Evolutionary conservation across 192 early-diverging fungal species (phyloP).

Genomic region (Entomortierella lignicola): DNA sequence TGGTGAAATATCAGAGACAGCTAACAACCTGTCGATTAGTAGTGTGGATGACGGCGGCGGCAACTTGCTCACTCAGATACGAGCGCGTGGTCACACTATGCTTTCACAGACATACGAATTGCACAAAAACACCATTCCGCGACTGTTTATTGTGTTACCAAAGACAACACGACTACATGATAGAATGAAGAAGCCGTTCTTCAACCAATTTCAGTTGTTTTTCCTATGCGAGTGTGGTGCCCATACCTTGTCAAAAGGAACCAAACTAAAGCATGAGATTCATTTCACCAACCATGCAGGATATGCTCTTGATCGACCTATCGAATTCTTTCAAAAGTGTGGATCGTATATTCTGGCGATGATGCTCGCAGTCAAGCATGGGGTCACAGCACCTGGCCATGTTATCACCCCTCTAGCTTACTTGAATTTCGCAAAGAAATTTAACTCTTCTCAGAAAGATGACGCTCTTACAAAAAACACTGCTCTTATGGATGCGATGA

Average conservation of each 20-base stretch:
- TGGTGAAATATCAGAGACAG: neutral
- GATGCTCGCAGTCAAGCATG: conserved; percentile 1
- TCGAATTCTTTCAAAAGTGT: conserved; percentile 11
- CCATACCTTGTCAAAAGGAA: neutral
- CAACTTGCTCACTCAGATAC: neutral
- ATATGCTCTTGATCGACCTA: conserved; percentile 8
- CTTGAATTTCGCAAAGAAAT: neutral
- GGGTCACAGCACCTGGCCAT: neutral
- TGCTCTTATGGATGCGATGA: neutral
- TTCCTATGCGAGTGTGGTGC: conserved; percentile 19
- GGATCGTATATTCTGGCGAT: conserved; percentile 3
- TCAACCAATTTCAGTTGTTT: conserved; percentile 5
- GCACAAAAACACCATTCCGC: conserved; percentile 8
- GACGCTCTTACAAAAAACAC: neutral
- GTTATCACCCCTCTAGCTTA: neutral
- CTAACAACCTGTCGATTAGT: neutral
- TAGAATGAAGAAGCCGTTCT: neutral
- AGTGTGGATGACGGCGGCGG: no score
- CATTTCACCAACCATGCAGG: conserved; percentile 22
- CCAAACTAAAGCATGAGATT: neutral
- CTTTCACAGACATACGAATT: conserved; percentile 14
- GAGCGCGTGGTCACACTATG: neutral
- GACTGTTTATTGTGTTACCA: conserved; percentile 14
- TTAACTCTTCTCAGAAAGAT: neutral
- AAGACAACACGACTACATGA: neutral